Evolutionary conservation across 768 basidiomycete genomes (phyloP).

Genomic region (Naematelia aurantialba): DNA sequence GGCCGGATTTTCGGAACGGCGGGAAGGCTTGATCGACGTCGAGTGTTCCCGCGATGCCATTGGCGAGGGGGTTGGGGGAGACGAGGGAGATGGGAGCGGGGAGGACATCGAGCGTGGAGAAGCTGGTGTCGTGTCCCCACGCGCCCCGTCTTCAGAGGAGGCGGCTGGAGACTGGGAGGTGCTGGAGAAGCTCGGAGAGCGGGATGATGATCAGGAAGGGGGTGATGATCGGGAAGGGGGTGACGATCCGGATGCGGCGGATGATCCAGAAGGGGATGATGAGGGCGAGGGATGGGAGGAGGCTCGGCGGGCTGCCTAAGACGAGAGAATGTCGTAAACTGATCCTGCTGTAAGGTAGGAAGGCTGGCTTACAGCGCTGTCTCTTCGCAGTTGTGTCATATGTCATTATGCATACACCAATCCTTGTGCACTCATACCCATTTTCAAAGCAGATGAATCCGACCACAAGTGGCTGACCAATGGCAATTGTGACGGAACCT

Average conservation of each 20-base stretch:
- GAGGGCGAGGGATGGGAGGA: constrained; percentile 27
- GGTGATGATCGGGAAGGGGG: constrained; percentile 16
- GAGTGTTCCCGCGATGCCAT: constrained; percentile 20
- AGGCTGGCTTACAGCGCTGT: too few relatives aligned
- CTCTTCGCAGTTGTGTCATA: too few relatives aligned
- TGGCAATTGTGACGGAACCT: too few relatives aligned
- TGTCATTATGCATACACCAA: too few relatives aligned
- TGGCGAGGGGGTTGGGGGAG: neutral
- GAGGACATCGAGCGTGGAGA: constrained; percentile 5
- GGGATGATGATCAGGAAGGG: neutral
- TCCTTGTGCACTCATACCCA: too few relatives aligned
- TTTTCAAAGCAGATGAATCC: too few relatives aligned
- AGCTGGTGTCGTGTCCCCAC: neutral
- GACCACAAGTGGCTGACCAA: too few relatives aligned
- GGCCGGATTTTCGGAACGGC: constrained; percentile 39
- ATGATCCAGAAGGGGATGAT: constrained; percentile 6
- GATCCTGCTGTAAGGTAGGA: neutral
- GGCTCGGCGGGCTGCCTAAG: constrained; percentile 15
- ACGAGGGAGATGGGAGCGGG: neutral
- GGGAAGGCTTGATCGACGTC: constrained; percentile 23
- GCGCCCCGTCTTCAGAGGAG: neutral
- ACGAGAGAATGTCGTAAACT: neutral
- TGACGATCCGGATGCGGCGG: constrained; percentile 18
- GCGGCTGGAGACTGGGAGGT: constrained; percentile 28
- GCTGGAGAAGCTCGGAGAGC: constrained; percentile 9